phyloP scores from a whole-genome alignment of 225 moss, liverwort and hornwort genomes.

The Antitrichia curtipendula region DNA sequence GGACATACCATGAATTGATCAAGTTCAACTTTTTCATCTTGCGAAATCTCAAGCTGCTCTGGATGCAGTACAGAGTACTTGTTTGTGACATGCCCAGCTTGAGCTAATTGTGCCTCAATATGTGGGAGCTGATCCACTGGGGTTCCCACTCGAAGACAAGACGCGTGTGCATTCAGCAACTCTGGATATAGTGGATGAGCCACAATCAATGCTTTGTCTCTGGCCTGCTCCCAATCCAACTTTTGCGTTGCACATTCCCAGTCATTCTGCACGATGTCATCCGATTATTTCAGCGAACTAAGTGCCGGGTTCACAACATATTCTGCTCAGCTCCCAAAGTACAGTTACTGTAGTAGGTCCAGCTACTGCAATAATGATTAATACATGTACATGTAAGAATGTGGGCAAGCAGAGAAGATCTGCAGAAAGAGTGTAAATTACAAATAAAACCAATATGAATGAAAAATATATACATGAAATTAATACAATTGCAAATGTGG shows the following conservation, averaged over 20 bases:
- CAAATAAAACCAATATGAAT: background rate
- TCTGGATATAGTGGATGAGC: constrained; percentile 57
- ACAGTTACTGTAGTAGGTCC: background rate
- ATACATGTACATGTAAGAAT: background rate
- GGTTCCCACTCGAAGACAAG: constrained; percentile 54
- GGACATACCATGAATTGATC: constrained; percentile 63
- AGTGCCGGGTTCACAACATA: background rate
- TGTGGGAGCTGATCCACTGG: constrained; percentile 54
- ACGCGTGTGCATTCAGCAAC: constrained; percentile 52
- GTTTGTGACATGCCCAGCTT: constrained; percentile 19
- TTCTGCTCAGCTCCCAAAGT: background rate
- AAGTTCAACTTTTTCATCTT: constrained; percentile 43
- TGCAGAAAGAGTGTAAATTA: background rate
- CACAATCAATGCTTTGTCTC: constrained; percentile 47
- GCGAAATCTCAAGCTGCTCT: constrained; percentile 20
- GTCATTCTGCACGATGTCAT: constrained; percentile 1
- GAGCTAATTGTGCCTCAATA: constrained; percentile 48
- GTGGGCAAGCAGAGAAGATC: background rate
- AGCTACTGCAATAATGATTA: background rate
- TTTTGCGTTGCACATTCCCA: constrained; percentile 31
- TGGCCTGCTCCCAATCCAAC: constrained; percentile 45
- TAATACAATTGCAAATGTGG: background rate
- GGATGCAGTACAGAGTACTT: constrained; percentile 24
- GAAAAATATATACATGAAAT: background rate
- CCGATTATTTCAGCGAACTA: background rate